These are phyloP conservation scores for Xanthoparmelia taractica DNA, from an alignment of 495 filamentous ascomycete species.

Conservation along the genomic window DNA sequence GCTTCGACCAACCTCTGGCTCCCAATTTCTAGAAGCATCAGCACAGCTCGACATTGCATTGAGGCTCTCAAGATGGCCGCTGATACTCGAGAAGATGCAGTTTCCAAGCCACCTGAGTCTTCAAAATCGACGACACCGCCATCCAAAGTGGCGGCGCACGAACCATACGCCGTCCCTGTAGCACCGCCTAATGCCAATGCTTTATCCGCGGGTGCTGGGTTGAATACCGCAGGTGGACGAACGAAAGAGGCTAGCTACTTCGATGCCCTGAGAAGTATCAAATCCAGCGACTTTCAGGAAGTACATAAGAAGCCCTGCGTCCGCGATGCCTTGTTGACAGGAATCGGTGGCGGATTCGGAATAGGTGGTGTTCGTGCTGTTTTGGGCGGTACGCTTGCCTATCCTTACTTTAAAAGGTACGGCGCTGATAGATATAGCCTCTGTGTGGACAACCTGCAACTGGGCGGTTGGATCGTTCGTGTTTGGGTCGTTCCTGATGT, in stretches of 20 bases:
- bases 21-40: too few relatives aligned
- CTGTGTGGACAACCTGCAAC: constrained; percentile 55
- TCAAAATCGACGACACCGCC: not conserved
- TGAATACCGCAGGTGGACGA: constrained; percentile 43
- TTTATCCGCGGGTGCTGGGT: constrained; percentile 34
- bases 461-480: constrained; percentile 78
- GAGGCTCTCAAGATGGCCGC: constrained; percentile 41
- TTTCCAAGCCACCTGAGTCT: not conserved
- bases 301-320: constrained; percentile 78
- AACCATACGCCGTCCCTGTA: constrained; percentile 30
- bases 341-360: constrained; percentile 69
- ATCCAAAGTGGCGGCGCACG: constrained; percentile 29
- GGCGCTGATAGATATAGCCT: constrained; percentile 31
- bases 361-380: constrained; percentile 64
- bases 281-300: constrained; percentile 58
- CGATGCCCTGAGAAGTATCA: constrained; percentile 60
- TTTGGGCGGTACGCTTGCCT: constrained; percentile 56
- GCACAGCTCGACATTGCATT: not conserved
- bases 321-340: constrained; percentile 70
- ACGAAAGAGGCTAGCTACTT: constrained; percentile 44
- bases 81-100: constrained; percentile 38
- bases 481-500: constrained; percentile 53
- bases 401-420: not conserved
- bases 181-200: constrained; percentile 37
- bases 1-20: too few relatives aligned